These are phyloP conservation scores for Jamesozyma spencerorum DNA, from an alignment of 805 yeast species.

Conservation along the genomic window DNA sequence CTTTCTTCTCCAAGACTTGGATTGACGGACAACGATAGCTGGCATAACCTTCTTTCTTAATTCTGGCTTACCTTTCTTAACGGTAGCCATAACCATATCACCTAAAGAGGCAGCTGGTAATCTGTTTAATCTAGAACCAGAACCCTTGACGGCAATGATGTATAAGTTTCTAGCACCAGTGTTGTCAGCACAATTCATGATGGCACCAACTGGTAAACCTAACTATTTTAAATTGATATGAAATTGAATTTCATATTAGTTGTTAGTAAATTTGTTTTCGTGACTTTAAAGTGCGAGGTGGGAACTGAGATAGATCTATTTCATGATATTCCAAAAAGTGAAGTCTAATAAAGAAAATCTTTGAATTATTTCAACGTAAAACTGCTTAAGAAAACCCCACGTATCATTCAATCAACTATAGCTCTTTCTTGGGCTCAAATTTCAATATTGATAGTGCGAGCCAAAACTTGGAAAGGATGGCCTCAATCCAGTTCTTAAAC, in stretches of 20 bases:
- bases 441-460: no score
- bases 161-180: conserved; percentile 99
- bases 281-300: no score
- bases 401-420: no score
- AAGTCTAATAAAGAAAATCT: not conserved
- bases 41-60: conserved; percentile 99
- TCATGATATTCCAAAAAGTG: not conserved
- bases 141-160: conserved; percentile 97
- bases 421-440: no score
- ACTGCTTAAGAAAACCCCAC: not conserved
- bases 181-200: conserved; percentile 99
- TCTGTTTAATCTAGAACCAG: conserved; percentile 99
- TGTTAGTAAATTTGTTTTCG: conserved; percentile 2
- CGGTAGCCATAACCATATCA: conserved; percentile 99
- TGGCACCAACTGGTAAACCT: conserved; percentile 99
- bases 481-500: not conserved
- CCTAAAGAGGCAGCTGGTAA: conserved; percentile 99
- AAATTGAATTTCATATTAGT: not conserved
- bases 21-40: conserved; percentile 97
- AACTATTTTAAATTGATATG: conserved; percentile 41
- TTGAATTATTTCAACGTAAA: not conserved
- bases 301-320: no score
- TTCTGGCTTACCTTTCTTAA: conserved; percentile 99
- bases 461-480: no score
- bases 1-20: conserved; percentile 99